Percentiles rank a stretch among this genome's conserved stretches.
These are phyloP conservation scores for Penicillium palitans DNA, from an alignment of 2,329 filamentous ascomycete species.

Conservation along the genomic window DNA sequence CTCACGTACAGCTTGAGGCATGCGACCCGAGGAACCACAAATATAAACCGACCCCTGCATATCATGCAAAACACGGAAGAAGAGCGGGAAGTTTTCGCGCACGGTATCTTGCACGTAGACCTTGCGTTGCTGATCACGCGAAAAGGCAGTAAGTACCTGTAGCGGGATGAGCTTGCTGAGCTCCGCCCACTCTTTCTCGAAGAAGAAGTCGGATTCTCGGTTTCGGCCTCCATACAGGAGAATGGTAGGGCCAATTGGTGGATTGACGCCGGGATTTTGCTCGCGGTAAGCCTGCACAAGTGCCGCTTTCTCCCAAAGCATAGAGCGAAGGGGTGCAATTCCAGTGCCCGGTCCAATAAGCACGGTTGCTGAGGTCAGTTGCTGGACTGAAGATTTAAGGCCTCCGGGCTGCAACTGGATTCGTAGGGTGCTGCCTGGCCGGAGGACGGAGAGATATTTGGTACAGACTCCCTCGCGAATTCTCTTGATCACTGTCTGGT, in stretches of 20 bases:
- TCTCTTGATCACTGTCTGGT: constrained; percentile 81
- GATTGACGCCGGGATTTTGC: constrained; percentile 30
- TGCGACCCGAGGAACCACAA: constrained; percentile 63
- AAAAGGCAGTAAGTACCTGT: constrained; percentile 66
- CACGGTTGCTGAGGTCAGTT: constrained; percentile 62
- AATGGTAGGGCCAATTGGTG: constrained; percentile 49
- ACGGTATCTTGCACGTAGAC: constrained; percentile 69
- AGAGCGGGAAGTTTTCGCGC: constrained; percentile 49
- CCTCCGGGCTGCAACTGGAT: constrained; percentile 60
- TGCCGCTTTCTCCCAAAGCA: constrained; percentile 71
- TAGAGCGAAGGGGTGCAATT: constrained; percentile 76
- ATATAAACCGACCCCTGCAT: constrained; percentile 54
- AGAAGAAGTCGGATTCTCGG: constrained; percentile 74
- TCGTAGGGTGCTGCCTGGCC: constrained; percentile 57
- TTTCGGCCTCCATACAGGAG: constrained; percentile 88
- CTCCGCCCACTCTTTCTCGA: constrained; percentile 69
- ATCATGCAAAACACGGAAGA: constrained; percentile 56
- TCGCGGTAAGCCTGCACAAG: constrained; percentile 36
- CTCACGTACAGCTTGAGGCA: constrained; percentile 69
- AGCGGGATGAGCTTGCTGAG: constrained; percentile 49
- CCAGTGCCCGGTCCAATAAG: constrained; percentile 85
- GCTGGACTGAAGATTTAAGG: constrained; percentile 49
- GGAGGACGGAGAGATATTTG: constrained; percentile 72
- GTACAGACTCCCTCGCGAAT: constrained; percentile 87
- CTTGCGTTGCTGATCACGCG: constrained; percentile 65